phyloP scores from a whole-genome alignment of 495 filamentous ascomycete genomes.

The Rhizodiscina lignyota region DNA sequence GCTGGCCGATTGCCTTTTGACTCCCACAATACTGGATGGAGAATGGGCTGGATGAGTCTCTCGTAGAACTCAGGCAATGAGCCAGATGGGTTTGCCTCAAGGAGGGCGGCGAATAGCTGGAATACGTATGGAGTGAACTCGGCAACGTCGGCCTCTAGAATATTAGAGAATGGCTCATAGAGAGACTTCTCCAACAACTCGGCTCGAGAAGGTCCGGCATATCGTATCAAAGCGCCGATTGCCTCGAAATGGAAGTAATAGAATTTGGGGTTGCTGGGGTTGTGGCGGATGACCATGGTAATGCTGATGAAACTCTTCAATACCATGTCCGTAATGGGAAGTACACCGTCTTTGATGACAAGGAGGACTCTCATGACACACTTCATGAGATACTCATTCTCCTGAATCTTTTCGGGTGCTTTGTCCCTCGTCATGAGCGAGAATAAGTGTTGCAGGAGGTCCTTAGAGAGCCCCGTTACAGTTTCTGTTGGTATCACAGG shows the following conservation, averaged over 20 bases:
- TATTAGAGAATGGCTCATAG: conserved; percentile 56
- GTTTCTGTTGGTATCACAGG: conserved; percentile 58
- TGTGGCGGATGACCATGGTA: conserved; percentile 70
- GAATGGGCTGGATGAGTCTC: conserved; percentile 52
- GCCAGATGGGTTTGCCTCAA: conserved; percentile 63
- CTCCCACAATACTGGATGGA: conserved; percentile 70
- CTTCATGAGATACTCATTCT: conserved; percentile 97
- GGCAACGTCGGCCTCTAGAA: conserved; percentile 65
- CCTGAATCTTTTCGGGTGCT: conserved; percentile 81
- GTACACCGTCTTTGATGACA: conserved; percentile 65
- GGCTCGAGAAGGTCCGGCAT: conserved; percentile 48
- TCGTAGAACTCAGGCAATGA: conserved; percentile 62
- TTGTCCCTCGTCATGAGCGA: conserved; percentile 64
- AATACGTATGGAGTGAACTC: conserved; percentile 97
- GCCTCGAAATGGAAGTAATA: conserved; percentile 98
- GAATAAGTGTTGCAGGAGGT: conserved; percentile 86
- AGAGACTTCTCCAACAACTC: conserved; percentile 60
- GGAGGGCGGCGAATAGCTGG: conserved; percentile 78
- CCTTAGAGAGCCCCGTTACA: conserved; percentile 64
- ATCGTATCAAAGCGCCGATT: conserved; percentile 84
- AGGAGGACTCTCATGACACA: conserved; percentile 96
- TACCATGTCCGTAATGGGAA: conserved; percentile 52
- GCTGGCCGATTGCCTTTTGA: conserved; percentile 85
- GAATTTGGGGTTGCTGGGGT: conserved; percentile 94
- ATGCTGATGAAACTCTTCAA: conserved; percentile 69